A percentile compares a stretch with the other conserved stretches of the same genome.
These are phyloP conservation scores for Saccharomycopsis lassenensis DNA, from an alignment of 805 yeast genomes.

Conservation along the genomic window DNA sequence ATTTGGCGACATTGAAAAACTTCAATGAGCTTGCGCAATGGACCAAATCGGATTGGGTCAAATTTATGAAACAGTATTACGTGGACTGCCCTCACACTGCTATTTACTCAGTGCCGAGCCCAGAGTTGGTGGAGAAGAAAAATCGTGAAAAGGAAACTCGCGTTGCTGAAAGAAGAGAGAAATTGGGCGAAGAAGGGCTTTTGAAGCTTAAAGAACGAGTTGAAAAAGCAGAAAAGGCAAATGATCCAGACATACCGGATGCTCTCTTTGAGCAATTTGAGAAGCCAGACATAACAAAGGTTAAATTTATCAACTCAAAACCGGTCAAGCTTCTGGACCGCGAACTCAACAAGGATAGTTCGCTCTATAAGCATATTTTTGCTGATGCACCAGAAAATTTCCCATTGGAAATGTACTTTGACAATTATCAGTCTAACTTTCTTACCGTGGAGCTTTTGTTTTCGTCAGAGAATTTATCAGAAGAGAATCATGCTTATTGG, in stretches of 20 bases:
- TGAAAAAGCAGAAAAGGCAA: conserved; percentile 50
- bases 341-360: conserved; percentile 16
- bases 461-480: conserved; percentile 42
- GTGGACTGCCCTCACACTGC: conserved; percentile 54
- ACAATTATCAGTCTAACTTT: conserved; percentile 71
- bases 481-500: conserved; percentile 49
- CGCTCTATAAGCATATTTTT: conserved; percentile 19
- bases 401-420: conserved; percentile 68
- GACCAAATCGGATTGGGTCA: conserved; percentile 60
- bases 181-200: conserved; percentile 53
- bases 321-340: conserved; percentile 42
- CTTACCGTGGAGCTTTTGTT: conserved; percentile 54
- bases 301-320: conserved; percentile 57
- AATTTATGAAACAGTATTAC: conserved; percentile 39
- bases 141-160: conserved; percentile 42
- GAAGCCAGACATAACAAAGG: conserved; percentile 64
- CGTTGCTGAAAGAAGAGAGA: conserved; percentile 36
- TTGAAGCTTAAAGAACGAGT: conserved; percentile 38
- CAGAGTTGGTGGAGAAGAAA: conserved; percentile 38
- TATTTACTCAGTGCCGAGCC: conserved; percentile 65
- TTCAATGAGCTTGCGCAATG: conserved; percentile 50
- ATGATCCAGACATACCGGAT: conserved; percentile 71
- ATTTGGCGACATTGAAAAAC: conserved; percentile 46
- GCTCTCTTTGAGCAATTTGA: conserved; percentile 49
- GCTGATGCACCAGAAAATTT: conserved; percentile 31